Base-by-base conservation (phyloP, 257 asterid species). In the Nicotiana tomentosiformis region DNA sequence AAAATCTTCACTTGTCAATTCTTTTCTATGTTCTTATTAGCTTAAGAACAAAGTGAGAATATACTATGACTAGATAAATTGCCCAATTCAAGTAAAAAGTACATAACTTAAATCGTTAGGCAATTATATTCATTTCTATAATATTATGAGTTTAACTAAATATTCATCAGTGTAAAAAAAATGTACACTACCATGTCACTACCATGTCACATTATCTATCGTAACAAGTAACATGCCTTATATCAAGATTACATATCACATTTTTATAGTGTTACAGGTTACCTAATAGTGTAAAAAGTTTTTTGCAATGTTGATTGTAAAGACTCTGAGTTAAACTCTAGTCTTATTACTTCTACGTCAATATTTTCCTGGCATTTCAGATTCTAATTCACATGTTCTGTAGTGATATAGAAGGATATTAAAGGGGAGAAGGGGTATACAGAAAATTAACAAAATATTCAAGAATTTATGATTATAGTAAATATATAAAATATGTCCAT, bases 401-500 rank as follows among this genome's bases (percentile, higher is more conserved):
- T 37, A 37, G 43, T 23, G 35, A 37, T 10, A 70, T 39, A n/a
- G 4, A 70, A 10, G 16, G 58, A 23, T 9, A 18, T 18, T 3
- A 37, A 46, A 69, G 39, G 23, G 11, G 30, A 2, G 5, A 37
- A 35, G 11, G 77, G 55, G 20, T 33, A 16, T 33, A 23, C 30
- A 18, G 6, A 43, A 57, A 82, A 14, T 16, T 26, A 81, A 65
- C 18, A 77, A 57, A 66, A 86, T 30, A 5, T 17, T 16, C 30
- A 10, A 16, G 58, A 80, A 83, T 83, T 66, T 83, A 83, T 83
- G 82, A 65, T 56, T 72, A 55, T 68, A 68, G 26, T 3, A 37
- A 78, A 61, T 37, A 61, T 32, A 86, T 66, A 66, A 66, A 86
- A 84, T 76, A 80, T 83, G 86, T 81, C 83, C 83, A 81, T 29